Conservation (phyloP, 2,329 filamentous ascomycete species). For the Plectosphaerella sp. region DNA sequence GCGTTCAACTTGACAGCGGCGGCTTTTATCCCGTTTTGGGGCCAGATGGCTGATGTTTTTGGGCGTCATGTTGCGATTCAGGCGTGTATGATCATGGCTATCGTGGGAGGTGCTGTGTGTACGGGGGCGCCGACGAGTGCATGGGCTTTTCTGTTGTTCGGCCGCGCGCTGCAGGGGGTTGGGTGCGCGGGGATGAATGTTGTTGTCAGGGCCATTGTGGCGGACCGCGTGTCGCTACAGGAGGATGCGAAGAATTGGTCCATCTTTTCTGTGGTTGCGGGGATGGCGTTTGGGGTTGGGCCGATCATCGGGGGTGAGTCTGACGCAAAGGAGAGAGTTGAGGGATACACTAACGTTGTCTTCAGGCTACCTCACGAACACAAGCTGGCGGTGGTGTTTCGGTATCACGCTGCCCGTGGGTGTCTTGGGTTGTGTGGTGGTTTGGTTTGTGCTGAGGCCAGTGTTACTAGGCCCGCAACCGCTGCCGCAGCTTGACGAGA, state of each 20-base stretch:
- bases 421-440: constrained; percentile 43
- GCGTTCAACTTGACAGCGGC: constrained; percentile 64
- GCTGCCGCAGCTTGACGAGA: constrained; percentile 39
- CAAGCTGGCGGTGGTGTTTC: constrained; percentile 65
- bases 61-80: constrained; percentile 59
- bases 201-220: constrained; percentile 56
- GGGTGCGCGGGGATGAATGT: constrained; percentile 59
- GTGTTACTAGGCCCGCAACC: constrained; percentile 52
- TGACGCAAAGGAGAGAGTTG: not conserved
- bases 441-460: constrained; percentile 52
- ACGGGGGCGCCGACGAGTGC: constrained; percentile 48
- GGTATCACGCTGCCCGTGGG: constrained; percentile 57
- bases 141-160: constrained; percentile 58
- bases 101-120: constrained; percentile 58
- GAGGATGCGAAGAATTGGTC: constrained; percentile 61
- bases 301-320: constrained; percentile 52
- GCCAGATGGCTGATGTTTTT: constrained; percentile 61
- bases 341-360: not conserved
- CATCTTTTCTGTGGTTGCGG: constrained; percentile 55
- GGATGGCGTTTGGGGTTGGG: constrained; percentile 52
- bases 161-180: constrained; percentile 59
- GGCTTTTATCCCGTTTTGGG: constrained; percentile 63
- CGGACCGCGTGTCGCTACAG: constrained; percentile 57
- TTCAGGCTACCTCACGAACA: constrained; percentile 42
- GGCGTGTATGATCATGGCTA: constrained; percentile 53